Evolutionary conservation across 331 rosid genomes (phyloP).

Genomic region (Stylosanthes scabra): DNA sequence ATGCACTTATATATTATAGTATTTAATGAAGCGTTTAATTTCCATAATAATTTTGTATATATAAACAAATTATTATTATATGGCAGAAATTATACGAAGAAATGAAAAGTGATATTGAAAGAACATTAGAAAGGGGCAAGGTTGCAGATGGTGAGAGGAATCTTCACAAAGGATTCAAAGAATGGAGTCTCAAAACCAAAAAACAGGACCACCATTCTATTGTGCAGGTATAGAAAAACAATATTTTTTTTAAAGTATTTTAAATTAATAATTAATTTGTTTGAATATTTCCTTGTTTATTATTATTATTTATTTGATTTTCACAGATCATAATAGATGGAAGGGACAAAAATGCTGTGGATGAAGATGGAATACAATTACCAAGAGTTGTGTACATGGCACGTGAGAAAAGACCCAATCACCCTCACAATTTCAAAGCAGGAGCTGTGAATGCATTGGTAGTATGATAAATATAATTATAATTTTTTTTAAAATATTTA

Average conservation of each 20-base stretch:
- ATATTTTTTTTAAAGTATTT: too few species aligned
- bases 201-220: slow-evolving; percentile 72
- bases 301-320: not conserved
- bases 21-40: not conserved
- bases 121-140: slow-evolving; percentile 40
- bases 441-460: slow-evolving; percentile 84
- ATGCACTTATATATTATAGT: not conserved
- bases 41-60: not conserved
- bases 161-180: slow-evolving; percentile 56
- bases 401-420: slow-evolving; percentile 64
- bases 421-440: slow-evolving; percentile 79
- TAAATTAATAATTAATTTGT: too few species aligned
- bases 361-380: slow-evolving; percentile 54
- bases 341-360: slow-evolving; percentile 49
- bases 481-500: not conserved
- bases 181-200: slow-evolving; percentile 59
- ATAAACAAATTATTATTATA: not conserved
- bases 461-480: not conserved
- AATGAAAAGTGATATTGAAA: slow-evolving; percentile 59
- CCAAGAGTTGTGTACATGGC: slow-evolving; percentile 71
- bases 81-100: slow-evolving; percentile 67
- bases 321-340: slow-evolving; percentile 64
- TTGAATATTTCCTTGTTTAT: not conserved
- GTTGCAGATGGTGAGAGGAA: slow-evolving; percentile 49
- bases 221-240: slow-evolving; percentile 50